These are phyloP conservation scores for Harringtonia aguacate DNA, from an alignment of 2,329 filamentous ascomycete species.

Conservation along the genomic window DNA sequence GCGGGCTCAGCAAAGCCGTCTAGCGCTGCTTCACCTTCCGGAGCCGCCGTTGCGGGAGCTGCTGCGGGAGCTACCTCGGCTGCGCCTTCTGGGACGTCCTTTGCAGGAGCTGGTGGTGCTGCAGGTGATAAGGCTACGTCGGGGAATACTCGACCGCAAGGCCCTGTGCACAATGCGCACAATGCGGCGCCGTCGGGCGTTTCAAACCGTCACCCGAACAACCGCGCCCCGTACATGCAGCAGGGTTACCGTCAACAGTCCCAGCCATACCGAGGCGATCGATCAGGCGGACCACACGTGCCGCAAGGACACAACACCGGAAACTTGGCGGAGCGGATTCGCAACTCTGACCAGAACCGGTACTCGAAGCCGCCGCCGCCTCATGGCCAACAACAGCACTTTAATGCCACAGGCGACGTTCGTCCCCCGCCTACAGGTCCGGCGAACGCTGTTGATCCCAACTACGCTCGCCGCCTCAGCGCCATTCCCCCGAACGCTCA, in stretches of 20 bases:
- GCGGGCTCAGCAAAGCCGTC: background rate
- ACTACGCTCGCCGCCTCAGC: conserved; percentile 43
- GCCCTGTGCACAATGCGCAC: conserved; percentile 11
- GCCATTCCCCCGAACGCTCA: conserved; percentile 33
- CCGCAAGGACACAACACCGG: conserved; percentile 31
- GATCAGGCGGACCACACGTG: conserved; percentile 29
- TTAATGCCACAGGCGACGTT: conserved; percentile 48
- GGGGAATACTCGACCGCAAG: conserved; percentile 5
- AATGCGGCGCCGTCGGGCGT: conserved; percentile 14
- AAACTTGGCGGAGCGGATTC: conserved; percentile 37
- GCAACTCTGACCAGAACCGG: conserved; percentile 34
- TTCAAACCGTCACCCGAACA: conserved; percentile 33
- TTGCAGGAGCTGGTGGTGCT: conserved; percentile 2
- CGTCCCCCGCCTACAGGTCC: conserved; percentile 68
- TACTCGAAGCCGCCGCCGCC: conserved; percentile 22
- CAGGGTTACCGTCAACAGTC: conserved; percentile 35
- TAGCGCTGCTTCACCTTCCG: background rate
- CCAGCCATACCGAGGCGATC: conserved; percentile 37
- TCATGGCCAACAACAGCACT: conserved; percentile 22
- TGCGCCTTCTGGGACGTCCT: conserved; percentile 14
- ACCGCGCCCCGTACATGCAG: conserved; percentile 37
- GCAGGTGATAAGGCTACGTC: background rate
- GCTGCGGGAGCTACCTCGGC: conserved; percentile 1
- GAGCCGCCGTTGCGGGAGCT: background rate
- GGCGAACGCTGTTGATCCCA: conserved; percentile 41